Evolutionary conservation across 306 rosid species (phyloP).

Genomic region (Medicago arabica): DNA sequence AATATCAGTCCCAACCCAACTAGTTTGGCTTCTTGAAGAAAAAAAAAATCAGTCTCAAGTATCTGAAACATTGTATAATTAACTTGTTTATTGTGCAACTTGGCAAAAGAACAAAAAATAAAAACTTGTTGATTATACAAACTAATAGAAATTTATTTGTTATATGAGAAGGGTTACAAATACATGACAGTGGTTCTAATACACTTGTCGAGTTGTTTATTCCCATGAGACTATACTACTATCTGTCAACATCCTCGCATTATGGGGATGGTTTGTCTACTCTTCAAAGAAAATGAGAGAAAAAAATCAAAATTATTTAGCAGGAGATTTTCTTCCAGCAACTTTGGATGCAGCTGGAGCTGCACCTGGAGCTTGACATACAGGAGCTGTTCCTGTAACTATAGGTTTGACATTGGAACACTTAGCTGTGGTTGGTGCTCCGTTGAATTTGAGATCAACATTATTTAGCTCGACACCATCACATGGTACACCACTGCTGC

Average conservation of each 20-base stretch:
- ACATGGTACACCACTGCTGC: constrained; percentile 38
- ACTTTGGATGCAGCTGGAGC: too few species aligned
- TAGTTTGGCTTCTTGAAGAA: too few species aligned
- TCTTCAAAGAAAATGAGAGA: too few species aligned
- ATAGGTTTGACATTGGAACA: constrained; percentile 20
- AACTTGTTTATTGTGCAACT: not conserved
- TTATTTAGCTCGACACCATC: not conserved
- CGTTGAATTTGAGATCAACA: constrained; percentile 7
- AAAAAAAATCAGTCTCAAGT: not conserved
- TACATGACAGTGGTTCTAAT: not conserved
- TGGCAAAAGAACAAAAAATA: too few species aligned
- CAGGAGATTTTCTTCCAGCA: not conserved
- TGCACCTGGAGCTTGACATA: not conserved
- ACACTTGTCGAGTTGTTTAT: not conserved
- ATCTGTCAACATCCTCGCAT: not conserved
- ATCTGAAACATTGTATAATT: not conserved
- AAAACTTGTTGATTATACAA: not conserved
- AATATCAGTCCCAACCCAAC: not conserved
- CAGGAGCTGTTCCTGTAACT: constrained; percentile 18
- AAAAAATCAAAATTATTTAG: not conserved
- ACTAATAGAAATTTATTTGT: too few species aligned
- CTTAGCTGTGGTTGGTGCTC: not conserved
- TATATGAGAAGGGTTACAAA: not conserved
- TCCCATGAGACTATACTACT: not conserved
- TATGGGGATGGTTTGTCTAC: not conserved